Evolutionary conservation across 306 rosid species (phyloP), one percentile per base, ranked within the genome.

Genomic region (Prunus mongolica): DNA sequence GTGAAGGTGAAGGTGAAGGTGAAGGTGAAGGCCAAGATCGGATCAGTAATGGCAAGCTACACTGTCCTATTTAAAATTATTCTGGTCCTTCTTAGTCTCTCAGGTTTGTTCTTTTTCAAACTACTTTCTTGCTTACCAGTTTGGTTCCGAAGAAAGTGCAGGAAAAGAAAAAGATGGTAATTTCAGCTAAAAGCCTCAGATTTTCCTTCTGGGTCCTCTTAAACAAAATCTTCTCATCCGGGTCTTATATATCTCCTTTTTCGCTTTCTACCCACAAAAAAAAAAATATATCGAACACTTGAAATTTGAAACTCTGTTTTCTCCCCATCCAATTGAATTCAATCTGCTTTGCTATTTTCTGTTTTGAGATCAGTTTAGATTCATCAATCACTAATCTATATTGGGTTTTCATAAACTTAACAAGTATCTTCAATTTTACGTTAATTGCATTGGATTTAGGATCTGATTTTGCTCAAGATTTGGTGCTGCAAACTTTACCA

Each of bases 81-180:
- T 45, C 80, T 87, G 71, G 56, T 83, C 84, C 76, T 87, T 81
- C 82, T 89, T 44, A 55, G 65, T 80, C 62, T 89, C 70, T 84
- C 93, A 61, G 92, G 97, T 90, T 78, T 65, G 78, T 67, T 51
- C 80, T 69, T 57, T 63, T 22, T 55, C 76, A 30, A 71, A 55
- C 38, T 68, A 46, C 75, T 75, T 62, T 78, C 72, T 41, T 75
- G 63, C 65, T 20, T 60, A 50, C 60, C 72, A n/a, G 11, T 68
- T 80, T 68, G 67, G 67, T 78, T 82, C 66, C 74, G 30, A 14
- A 12, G 28, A 78, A 71, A 78, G 50, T 85, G 57, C 20, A 24
- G 20, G 51, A 34, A 15, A 30, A 41, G 9, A 64, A 64, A 45
- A 50, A 18, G 22, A 50, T 12, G 71, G 20, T 57, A 58, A 5